phyloP scores from a whole-genome alignment of 1,284 basidiomycete genomes.

The Pascua sp. region DNA sequence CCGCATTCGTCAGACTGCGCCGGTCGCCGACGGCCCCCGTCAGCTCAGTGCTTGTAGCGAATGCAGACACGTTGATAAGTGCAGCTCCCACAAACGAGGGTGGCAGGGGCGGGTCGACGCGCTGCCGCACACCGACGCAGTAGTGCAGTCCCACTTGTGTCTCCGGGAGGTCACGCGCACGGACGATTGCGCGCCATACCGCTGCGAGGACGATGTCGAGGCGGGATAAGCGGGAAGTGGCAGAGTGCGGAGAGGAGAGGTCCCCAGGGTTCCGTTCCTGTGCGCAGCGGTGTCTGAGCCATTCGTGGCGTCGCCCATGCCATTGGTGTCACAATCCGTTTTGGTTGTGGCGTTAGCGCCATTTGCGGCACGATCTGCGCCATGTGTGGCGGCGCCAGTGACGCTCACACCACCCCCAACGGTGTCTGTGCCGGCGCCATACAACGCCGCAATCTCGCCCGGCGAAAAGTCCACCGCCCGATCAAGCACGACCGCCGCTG shows the following conservation, averaged over 20 bases:
- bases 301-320: no score
- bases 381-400: no score
- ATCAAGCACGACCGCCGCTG: constrained; percentile 43
- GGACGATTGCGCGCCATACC: constrained; percentile 50
- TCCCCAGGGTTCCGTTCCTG: no score
- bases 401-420: no score
- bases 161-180: constrained; percentile 40
- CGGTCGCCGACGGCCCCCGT: not conserved
- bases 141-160: constrained; percentile 34
- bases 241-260: constrained; percentile 24
- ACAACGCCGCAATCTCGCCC: constrained; percentile 41
- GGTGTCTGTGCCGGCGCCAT: no score
- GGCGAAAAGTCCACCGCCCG: constrained; percentile 47
- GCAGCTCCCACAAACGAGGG: constrained; percentile 50
- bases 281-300: no score
- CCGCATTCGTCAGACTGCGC: constrained; percentile 14
- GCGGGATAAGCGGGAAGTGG: constrained; percentile 41
- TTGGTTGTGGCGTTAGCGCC: no score
- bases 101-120: constrained; percentile 34
- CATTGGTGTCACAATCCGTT: no score
- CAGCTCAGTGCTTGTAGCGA: constrained; percentile 1
- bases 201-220: constrained; percentile 52
- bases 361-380: no score
- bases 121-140: constrained; percentile 44
- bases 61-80: constrained; percentile 41